Base-by-base conservation (phyloP, 73 alveolate genomes). In the Paramecium tetraurelia region DNA sequence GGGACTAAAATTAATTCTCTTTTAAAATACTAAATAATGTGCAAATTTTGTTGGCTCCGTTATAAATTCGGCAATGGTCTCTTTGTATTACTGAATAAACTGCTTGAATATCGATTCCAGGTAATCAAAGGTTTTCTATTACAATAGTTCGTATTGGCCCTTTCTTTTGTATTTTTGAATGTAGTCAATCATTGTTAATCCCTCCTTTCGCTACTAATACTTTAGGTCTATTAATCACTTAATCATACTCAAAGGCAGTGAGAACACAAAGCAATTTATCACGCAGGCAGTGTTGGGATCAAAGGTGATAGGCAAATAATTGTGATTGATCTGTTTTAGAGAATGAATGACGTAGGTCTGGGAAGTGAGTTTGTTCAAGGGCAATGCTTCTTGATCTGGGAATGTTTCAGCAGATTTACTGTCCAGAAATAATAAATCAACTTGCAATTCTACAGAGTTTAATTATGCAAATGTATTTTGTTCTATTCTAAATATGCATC, bases 241-340 rank as follows among this genome's bases (percentile, higher is more conserved):
- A 36, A 72, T 72, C 38, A 72, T 72, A 72, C 86, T 72, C 46
- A 72, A 72, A 5, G 86, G 86, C 9, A 33, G 35, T 2, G 86
- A 72, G 33, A 72, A 12, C 6, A 72, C 31, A 20, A 72, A 72
- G 40, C 86, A 35, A 72, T 72, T 72, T 29, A 72, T 40, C 2
- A 72, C 57, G 10, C 86, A 72, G 0, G 86, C 86, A 1, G 57
- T 36, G 33, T 72, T 36, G 4, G 57, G 59, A 18, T 33, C 59
- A 18, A 72, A 72, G n/a, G 36, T 40, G 6, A 72, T 35, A 35
- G 86, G 86, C 21, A 35, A 21, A 72, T 72, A 72, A 40, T 72
- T 63, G 2, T 72, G 21, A 72, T 72, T 72, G 22, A 72, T 36
- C 16, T 36, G 40, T 72, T 72, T 72, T 33, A 72, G 40, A 33